Evolutionary conservation across 768 basidiomycete genomes (phyloP).

Genomic region (Suillus discolor): DNA sequence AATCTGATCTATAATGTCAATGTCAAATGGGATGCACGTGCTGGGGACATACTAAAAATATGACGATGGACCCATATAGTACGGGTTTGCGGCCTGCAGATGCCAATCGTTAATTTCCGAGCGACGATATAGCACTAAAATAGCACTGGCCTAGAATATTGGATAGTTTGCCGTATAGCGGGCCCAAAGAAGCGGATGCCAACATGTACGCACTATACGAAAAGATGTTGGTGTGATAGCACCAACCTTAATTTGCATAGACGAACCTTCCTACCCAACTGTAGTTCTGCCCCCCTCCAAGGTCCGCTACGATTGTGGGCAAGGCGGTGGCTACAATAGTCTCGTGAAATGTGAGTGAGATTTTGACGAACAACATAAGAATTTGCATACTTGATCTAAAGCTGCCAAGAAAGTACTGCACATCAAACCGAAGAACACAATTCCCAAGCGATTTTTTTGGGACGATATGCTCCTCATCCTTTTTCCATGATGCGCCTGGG

Average conservation of each 20-base stretch:
- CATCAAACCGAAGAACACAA: constrained; percentile 50
- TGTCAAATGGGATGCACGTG: neutral
- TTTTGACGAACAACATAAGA: neutral
- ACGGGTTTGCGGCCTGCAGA: constrained; percentile 39
- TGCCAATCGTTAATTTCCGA: neutral
- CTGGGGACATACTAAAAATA: constrained; percentile 37
- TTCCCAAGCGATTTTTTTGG: constrained; percentile 43
- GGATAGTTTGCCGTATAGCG: constrained; percentile 50
- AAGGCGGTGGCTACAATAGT: constrained; percentile 52
- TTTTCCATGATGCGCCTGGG: constrained; percentile 41
- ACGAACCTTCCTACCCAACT: constrained; percentile 51
- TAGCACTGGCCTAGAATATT: constrained; percentile 37
- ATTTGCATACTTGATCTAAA: constrained; percentile 42
- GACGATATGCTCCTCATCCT: constrained; percentile 41
- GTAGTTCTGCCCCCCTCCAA: constrained; percentile 49
- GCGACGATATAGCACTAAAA: neutral
- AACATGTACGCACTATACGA: constrained; percentile 46
- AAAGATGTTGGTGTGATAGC: neutral
- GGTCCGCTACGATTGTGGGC: constrained; percentile 49
- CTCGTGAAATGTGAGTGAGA: constrained; percentile 18
- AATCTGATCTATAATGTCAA: constrained; percentile 20
- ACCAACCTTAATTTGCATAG: neutral
- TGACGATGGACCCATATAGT: constrained; percentile 36
- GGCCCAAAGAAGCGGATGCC: constrained; percentile 41
- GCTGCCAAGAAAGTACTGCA: constrained; percentile 46